Conservation (phyloP, 192 early-diverging fungal genomes). For the Podochytrium sp. region DNA sequence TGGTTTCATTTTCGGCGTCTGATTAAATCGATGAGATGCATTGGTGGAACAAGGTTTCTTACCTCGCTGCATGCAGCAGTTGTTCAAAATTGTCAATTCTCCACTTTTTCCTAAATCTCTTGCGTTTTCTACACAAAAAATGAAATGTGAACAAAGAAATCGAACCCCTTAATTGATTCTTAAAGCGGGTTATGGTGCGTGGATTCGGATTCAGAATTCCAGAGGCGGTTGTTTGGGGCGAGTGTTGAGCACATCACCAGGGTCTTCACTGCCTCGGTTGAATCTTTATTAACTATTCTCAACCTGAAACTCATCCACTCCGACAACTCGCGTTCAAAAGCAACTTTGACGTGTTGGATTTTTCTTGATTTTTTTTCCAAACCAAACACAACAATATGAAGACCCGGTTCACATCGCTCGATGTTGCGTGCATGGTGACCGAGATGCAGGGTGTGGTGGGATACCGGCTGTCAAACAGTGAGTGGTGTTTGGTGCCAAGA, state of each 20-base stretch:
- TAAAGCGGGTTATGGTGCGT: neutral
- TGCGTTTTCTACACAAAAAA: neutral
- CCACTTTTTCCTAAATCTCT: neutral
- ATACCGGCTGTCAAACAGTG: conserved; percentile 83
- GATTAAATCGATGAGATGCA: neutral
- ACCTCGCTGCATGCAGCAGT: neutral
- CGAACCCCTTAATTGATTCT: neutral
- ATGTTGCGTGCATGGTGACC: conserved; percentile 81
- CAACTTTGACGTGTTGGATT: too few species aligned
- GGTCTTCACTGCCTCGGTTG: neutral
- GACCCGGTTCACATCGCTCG: conserved; percentile 86
- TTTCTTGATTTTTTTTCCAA: too few species aligned
- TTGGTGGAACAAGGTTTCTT: neutral
- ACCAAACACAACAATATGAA: too few species aligned
- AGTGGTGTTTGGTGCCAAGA: neutral
- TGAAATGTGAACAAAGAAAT: neutral
- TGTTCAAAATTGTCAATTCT: neutral
- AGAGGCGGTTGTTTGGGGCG: neutral
- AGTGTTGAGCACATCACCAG: too few species aligned
- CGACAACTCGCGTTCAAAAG: too few species aligned
- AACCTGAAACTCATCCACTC: too few species aligned
- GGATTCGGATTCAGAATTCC: neutral
- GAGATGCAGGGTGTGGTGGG: conserved; percentile 76
- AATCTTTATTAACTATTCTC: too few species aligned
- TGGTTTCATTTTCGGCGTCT: neutral